Conservation (phyloP, 352 stramenopile species). For the Pythium apleroticum region DNA sequence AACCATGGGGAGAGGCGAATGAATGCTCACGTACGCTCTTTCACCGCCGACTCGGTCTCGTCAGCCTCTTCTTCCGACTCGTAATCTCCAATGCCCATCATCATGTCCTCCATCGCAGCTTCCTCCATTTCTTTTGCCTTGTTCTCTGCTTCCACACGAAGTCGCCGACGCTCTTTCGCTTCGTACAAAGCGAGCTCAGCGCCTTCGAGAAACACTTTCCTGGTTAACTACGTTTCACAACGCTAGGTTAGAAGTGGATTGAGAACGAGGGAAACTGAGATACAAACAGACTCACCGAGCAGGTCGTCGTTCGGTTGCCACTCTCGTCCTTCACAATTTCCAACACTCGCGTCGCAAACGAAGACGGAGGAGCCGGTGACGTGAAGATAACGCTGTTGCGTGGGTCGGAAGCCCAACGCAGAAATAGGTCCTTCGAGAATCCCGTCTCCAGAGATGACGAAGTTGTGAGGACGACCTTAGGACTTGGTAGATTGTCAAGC, state of each 20-base stretch:
- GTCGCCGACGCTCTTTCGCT: slow-evolving; percentile 81
- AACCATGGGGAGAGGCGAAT: no score
- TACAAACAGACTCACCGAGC: slow-evolving; percentile 36
- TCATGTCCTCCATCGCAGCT: slow-evolving; percentile 90
- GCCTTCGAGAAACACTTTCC: slow-evolving; percentile 79
- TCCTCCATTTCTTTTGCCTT: slow-evolving; percentile 89
- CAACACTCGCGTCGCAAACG: slow-evolving; percentile 69
- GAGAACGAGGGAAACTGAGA: neutral
- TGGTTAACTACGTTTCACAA: slow-evolving; percentile 32
- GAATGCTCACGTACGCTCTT: slow-evolving; percentile 65
- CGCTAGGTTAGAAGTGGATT: neutral
- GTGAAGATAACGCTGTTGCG: slow-evolving; percentile 88
- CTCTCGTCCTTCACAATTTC: slow-evolving; percentile 51
- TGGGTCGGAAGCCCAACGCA: slow-evolving; percentile 74
- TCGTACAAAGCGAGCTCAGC: slow-evolving; percentile 84
- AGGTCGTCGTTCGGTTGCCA: slow-evolving; percentile 53
- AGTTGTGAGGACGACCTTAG: slow-evolving; percentile 85
- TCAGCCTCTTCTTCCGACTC: slow-evolving; percentile 79
- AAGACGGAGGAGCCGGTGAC: slow-evolving; percentile 53
- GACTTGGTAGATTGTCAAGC: slow-evolving; percentile 80
- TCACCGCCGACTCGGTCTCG: slow-evolving; percentile 29
- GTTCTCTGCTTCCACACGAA: slow-evolving; percentile 83
- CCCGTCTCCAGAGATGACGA: slow-evolving; percentile 79
- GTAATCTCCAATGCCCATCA: slow-evolving; percentile 90
- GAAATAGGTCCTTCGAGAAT: slow-evolving; percentile 84